These are phyloP conservation scores for Pseudoturritis turrita DNA, from an alignment of 345 rosid genomes.

Conservation along the genomic window DNA sequence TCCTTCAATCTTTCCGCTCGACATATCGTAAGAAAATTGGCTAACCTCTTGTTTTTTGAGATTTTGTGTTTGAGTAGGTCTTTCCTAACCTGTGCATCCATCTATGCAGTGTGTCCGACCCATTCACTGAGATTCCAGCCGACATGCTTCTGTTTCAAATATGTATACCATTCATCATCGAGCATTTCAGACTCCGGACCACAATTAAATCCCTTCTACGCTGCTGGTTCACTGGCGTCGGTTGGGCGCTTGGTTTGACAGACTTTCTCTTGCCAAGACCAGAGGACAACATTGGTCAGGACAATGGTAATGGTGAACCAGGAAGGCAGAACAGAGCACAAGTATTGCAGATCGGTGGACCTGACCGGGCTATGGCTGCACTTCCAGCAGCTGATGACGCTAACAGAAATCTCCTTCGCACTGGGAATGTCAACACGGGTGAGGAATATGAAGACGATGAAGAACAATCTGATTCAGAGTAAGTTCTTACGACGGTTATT, in stretches of 20 bases:
- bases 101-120: conserved; percentile 82
- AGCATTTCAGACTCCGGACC: conserved; percentile 86
- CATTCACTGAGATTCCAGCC: conserved; percentile 97
- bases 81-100: neutral
- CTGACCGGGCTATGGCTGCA: conserved; percentile 58
- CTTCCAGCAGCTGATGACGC: conserved; percentile 48
- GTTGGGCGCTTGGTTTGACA: conserved; percentile 88
- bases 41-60: neutral
- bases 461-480: conserved; percentile 89
- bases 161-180: conserved; percentile 94
- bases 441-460: conserved; percentile 70
- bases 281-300: conserved; percentile 74
- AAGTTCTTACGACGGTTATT: conserved; percentile 41
- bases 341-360: conserved; percentile 50
- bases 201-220: conserved; percentile 84
- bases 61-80: neutral
- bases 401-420: conserved; percentile 41
- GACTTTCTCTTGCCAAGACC: conserved; percentile 82
- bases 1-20: conserved; percentile 87
- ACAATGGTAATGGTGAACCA: conserved; percentile 64
- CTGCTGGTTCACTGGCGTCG: conserved; percentile 90
- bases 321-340: conserved; percentile 72
- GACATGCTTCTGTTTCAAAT: conserved; percentile 98
- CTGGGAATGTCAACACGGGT: conserved; percentile 34
- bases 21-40: conserved; percentile 72